Base-by-base conservation (phyloP, 1,284 basidiomycete species). In the Cutaneotrichosporon sp. region DNA sequence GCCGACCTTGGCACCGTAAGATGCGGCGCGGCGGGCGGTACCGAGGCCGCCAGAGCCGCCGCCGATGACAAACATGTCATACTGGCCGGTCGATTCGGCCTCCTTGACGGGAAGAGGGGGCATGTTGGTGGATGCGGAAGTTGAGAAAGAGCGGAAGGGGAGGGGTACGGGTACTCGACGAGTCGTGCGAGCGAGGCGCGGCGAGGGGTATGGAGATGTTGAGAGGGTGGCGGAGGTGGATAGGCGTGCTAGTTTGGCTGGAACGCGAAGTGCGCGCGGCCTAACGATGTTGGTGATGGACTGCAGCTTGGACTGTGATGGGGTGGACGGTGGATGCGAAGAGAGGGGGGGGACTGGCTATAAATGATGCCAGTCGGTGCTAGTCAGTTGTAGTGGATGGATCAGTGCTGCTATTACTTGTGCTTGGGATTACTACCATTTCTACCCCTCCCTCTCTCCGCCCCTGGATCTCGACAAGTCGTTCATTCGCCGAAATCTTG, bases 1-100 rank as follows among this genome's bases (percentile, higher is more conserved):
- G 11, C 89, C 91, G 45, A 91, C 90, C 74, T 94, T 97, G 70
- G 88, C 90, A 48, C 94, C 93, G 73, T 97, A 94, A n/a, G 87
- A 88, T 12, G 93, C 93, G 2, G 53, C 53, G 52, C 96, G 83
- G 59, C 91, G 81, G 31, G 74, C 74, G 46, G 67, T 67, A 27
- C 70, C 75, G 22, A 76, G 63, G 51, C 75, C 75, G 54, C 75
- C 75, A 29, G 69, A 72, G 47, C 75, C 75, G 57, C 72, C 71
- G 46, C 72, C 72, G 46, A 74, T 72, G 54, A 71, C 72, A 57
- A 75, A 74, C 50, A 68, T 63, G 53, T 72, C 70, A 50, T 74
- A 73, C 54, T 76, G 70, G 46, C 65, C 67, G 19, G 59, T 38
- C 31, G 69, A 54, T 41, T 68, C 57, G 19, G 68, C 69, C 45